These are phyloP conservation scores for Populus davidiana DNA, from an alignment of 345 rosid species.

Conservation along the genomic window DNA sequence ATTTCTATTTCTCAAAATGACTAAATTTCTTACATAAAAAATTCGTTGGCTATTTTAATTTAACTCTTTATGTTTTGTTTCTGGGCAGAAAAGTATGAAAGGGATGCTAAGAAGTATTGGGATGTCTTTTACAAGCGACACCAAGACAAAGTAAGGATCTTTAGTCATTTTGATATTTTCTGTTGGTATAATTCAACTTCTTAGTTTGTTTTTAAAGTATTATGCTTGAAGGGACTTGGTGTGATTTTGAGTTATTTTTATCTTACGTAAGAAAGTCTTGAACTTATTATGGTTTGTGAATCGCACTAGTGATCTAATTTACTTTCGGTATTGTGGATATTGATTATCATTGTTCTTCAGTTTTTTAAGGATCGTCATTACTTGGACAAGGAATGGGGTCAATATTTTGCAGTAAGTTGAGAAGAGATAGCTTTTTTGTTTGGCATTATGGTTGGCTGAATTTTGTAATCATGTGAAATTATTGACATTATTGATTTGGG, in stretches of 20 bases:
- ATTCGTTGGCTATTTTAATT: neutral
- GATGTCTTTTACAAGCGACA: slow-evolving; percentile 82
- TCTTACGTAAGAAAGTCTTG: neutral
- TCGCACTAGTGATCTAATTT: neutral
- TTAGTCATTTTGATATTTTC: neutral
- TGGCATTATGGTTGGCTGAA: neutral
- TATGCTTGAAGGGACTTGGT: neutral
- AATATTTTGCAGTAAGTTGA: slow-evolving; percentile 64
- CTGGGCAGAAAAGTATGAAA: slow-evolving; percentile 70
- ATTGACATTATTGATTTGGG: neutral
- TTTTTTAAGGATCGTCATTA: slow-evolving; percentile 95
- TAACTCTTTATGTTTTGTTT: neutral
- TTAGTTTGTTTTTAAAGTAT: neutral
- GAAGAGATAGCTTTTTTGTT: neutral
- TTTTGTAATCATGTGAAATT: slow-evolving; percentile 5
- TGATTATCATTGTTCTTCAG: slow-evolving; percentile 30
- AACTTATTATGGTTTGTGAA: neutral
- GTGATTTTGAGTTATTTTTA: too few relatives aligned
- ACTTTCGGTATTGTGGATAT: neutral
- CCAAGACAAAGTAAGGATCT: slow-evolving; percentile 53
- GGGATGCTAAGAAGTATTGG: slow-evolving; percentile 87
- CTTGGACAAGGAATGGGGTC: slow-evolving; percentile 93
- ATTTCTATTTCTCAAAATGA: neutral
- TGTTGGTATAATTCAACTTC: neutral
- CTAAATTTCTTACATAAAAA: neutral